Base-by-base conservation (phyloP, 192 early-diverging fungal species). In the Coemansia sp. region DNA sequence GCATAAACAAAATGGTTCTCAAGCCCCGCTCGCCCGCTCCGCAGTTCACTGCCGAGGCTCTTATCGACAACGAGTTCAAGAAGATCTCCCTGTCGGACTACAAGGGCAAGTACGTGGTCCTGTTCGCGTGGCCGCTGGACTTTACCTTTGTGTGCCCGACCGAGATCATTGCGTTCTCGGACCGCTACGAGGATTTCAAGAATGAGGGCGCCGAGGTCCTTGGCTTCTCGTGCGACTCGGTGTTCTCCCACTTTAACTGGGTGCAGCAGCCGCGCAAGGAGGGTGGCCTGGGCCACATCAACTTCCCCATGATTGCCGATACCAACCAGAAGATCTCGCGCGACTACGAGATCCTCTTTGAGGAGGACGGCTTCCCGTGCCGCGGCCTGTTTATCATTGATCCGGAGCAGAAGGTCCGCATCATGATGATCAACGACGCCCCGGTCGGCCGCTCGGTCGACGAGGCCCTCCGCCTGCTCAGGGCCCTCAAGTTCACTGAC, bases 71-170 rank as follows among this genome's bases (percentile, higher is more conserved):
- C 47, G 75, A 85, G 60, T 81, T 86, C 78, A 82, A 80, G 64
- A 64, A 54, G 27, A 55, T 89, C 25, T 77, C 78, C 14, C 72
- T 89, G 37, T 74, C 67, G 18, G 76, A 83, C 64, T 83, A 78
- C 78, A 81, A 81, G 78, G 81, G 82, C 61, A 78, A 82, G 61
- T 84, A 77, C 65, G 68, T 90, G 16, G 82, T 89, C 17, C 78
- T 92, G 29, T 87, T 90, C 69, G 88, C 90, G 68, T 95, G 93
- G 79, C 93, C 93, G 41, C 80, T 91, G 47, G 92, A 93, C 73
- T 95, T 86, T 67, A 87, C 85, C 47, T 88, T 87, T 47, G 85
- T 88, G 39, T 96, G 93, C 79, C 93, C 93, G 23, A 94, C 93
- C 51, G 91, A 96, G 72, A 89, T 96, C 76, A 82, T 90, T 45